Evolutionary conservation across 106 monocot species (phyloP).

Genomic region (Allium sativum): DNA sequence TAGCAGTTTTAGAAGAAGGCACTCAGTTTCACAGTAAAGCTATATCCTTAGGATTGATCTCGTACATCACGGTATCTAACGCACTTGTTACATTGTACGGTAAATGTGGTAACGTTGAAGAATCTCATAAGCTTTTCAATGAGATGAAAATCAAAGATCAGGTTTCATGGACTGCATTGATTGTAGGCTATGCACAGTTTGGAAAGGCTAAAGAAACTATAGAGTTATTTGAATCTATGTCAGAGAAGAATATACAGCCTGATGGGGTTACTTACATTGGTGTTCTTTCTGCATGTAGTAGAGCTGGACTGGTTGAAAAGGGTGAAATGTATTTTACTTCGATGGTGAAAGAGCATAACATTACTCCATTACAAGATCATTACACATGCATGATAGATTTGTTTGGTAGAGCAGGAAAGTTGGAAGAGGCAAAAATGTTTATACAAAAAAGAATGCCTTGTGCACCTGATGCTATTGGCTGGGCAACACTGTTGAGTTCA

Average conservation of each 20-base stretch:
- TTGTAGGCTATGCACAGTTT: conserved; percentile 67
- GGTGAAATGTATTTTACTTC: conserved; percentile 43
- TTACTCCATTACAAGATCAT: conserved; percentile 48
- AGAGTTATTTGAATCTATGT: conserved; percentile 57
- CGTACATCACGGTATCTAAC: conserved; percentile 60
- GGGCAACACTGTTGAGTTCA: conserved; percentile 72
- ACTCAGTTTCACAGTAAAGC: conserved; percentile 53
- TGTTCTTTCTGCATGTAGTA: conserved; percentile 74
- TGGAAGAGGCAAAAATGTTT: conserved; percentile 57
- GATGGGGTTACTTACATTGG: conserved; percentile 66
- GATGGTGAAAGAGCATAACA: conserved; percentile 40
- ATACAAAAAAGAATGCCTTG: conserved; percentile 55
- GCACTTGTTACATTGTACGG: conserved; percentile 68
- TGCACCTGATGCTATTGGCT: conserved; percentile 54
- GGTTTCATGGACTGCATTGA: conserved; percentile 71
- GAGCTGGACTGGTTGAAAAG: conserved; percentile 65
- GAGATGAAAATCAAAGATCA: conserved; percentile 53
- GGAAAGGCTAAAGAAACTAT: conserved; percentile 63
- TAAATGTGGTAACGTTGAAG: conserved; percentile 64
- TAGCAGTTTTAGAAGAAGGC: conserved; percentile 54
- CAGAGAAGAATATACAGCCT: conserved; percentile 36
- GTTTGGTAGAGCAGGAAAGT: conserved; percentile 46
- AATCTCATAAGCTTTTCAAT: conserved; percentile 45
- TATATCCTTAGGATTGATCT: conserved; percentile 39
- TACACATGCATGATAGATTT: conserved; percentile 91